Percentiles rank a stretch among this genome's conserved stretches.
These are phyloP conservation scores for Clarireedia monteithiana DNA, from an alignment of 2,329 filamentous ascomycete species.

Conservation along the genomic window DNA sequence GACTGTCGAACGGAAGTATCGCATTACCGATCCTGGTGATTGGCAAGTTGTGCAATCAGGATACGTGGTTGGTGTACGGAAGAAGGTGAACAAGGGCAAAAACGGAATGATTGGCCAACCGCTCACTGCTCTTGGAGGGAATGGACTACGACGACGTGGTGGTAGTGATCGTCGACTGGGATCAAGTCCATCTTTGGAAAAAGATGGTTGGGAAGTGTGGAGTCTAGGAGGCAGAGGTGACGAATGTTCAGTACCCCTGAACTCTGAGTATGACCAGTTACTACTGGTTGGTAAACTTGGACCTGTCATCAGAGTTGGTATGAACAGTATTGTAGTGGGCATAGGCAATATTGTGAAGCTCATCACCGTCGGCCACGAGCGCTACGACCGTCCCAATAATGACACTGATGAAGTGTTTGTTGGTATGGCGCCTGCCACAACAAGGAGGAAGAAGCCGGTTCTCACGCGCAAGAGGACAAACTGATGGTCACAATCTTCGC, in stretches of 20 bases:
- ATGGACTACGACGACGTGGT: constrained; percentile 17
- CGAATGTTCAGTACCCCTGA: constrained; percentile 12
- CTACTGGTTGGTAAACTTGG: constrained; percentile 60
- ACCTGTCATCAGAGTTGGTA: constrained; percentile 55
- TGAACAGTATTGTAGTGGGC: constrained; percentile 58
- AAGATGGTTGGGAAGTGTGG: constrained; percentile 45
- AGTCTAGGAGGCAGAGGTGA: constrained; percentile 39
- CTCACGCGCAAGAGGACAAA: constrained; percentile 1
- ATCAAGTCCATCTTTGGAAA: background rate
- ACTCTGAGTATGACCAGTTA: constrained; percentile 31
- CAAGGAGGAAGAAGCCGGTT: constrained; percentile 5
- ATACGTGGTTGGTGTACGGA: constrained; percentile 56
- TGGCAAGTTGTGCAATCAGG: constrained; percentile 58
- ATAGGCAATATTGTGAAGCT: constrained; percentile 69
- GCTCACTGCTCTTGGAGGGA: background rate
- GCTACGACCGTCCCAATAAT: constrained; percentile 40
- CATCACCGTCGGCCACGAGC: constrained; percentile 57
- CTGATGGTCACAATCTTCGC: background rate
- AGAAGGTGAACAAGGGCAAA: constrained; percentile 27
- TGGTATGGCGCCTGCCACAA: constrained; percentile 16
- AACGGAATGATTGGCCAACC: background rate
- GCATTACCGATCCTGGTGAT: constrained; percentile 52
- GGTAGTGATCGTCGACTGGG: background rate
- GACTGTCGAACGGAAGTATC: constrained; percentile 43
- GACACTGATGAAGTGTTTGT: constrained; percentile 22